phyloP scores from a whole-genome alignment of 352 stramenopile genomes.

The Globisporangium apiculatum region DNA sequence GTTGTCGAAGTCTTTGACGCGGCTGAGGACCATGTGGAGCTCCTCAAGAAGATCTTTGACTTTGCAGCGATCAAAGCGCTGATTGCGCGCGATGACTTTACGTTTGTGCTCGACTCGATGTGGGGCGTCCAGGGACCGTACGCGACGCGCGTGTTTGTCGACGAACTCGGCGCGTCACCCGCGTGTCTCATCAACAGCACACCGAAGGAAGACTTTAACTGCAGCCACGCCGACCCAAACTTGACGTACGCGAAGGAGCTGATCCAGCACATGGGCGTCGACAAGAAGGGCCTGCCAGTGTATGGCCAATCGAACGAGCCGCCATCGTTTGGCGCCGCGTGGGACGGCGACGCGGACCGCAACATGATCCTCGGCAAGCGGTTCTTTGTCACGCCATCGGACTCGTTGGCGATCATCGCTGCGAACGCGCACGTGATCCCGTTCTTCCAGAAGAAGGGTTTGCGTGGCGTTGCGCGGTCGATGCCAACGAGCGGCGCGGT shows the following conservation, averaged over 20 bases:
- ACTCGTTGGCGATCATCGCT: conserved; percentile 98
- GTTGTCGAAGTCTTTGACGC: conserved; percentile 97
- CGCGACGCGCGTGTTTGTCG: conserved; percentile 93
- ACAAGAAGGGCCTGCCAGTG: conserved; percentile 70
- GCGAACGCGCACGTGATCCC: conserved; percentile 96
- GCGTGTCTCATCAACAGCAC: conserved; percentile 89
- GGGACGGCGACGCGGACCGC: conserved; percentile 97
- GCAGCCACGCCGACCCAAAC: conserved; percentile 98
- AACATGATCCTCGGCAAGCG: conserved; percentile 98
- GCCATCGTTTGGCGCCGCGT: conserved; percentile 91
- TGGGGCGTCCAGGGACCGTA: conserved; percentile 97
- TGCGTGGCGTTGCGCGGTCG: conserved; percentile 94
- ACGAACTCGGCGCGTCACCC: conserved; percentile 89
- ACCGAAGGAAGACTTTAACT: conserved; percentile 96
- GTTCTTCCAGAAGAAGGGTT: conserved; percentile 92
- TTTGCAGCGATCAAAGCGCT: conserved; percentile 93
- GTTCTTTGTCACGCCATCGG: conserved; percentile 98
- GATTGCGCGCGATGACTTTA: conserved; percentile 90
- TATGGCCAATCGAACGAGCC: conserved; percentile 68
- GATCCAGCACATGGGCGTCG: conserved; percentile 95
- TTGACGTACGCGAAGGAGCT: conserved; percentile 97
- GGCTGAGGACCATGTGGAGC: conserved; percentile 92
- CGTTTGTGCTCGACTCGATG: conserved; percentile 97
- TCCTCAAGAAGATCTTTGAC: conserved; percentile 98
- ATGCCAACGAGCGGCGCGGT: conserved; percentile 98